phyloP scores from a whole-genome alignment of 1,284 basidiomycete genomes.

The Cutaneotrichosporon dermatis region DNA sequence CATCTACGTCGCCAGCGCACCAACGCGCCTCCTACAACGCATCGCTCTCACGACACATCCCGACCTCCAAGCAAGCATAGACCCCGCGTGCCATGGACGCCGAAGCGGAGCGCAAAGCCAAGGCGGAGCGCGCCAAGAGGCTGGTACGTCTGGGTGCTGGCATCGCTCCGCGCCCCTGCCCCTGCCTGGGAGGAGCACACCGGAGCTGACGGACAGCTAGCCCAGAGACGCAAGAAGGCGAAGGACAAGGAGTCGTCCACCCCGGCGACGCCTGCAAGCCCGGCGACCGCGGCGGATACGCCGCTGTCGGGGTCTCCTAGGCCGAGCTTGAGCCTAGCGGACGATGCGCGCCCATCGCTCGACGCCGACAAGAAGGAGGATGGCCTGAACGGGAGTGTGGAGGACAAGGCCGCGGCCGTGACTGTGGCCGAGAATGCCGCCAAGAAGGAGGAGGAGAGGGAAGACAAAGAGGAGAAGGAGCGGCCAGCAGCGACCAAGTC shows the following conservation, averaged over 20 bases:
- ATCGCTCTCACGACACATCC: no score
- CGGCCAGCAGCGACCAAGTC: not conserved
- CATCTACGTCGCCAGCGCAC: not conserved
- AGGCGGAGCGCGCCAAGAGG: conserved; percentile 45
- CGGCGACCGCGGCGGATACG: conserved; percentile 5
- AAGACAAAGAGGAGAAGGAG: not conserved
- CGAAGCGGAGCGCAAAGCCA: conserved; percentile 41
- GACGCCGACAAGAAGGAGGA: conserved; percentile 3
- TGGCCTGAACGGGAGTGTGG: no score
- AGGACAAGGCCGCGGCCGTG: not conserved
- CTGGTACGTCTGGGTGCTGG: conserved; percentile 24
- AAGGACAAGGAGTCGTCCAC: conserved; percentile 8
- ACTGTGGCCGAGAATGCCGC: not conserved
- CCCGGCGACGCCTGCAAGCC: conserved; percentile 1
- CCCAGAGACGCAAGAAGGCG: conserved; percentile 27
- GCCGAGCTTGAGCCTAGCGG: conserved; percentile 29
- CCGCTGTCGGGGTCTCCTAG: conserved; percentile 23
- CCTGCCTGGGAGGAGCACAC: no score
- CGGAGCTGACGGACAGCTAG: conserved; percentile 19
- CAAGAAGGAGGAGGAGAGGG: not conserved
- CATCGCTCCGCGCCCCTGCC: no score
- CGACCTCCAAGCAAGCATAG: no score
- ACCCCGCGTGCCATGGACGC: conserved; percentile 7
- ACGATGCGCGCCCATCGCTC: conserved; percentile 2
- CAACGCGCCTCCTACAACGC: not conserved